These are phyloP conservation scores for Trichosporon faecale DNA, from an alignment of 1,284 basidiomycete genomes.

Conservation along the genomic window DNA sequence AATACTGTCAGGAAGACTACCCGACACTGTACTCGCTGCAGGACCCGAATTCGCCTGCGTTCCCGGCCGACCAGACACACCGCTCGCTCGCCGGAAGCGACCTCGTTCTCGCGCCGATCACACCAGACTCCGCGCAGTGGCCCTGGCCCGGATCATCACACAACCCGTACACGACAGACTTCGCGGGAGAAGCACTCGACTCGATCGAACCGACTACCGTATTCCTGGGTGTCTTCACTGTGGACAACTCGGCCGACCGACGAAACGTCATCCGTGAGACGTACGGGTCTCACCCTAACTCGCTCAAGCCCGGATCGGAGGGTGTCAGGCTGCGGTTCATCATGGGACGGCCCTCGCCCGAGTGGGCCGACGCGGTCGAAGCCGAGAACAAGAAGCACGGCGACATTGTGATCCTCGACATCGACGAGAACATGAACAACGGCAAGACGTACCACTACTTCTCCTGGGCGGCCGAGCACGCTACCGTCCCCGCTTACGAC, in stretches of 20 bases:
- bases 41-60: slow-evolving; percentile 18
- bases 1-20: slow-evolving; percentile 71
- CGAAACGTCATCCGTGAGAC: slow-evolving; percentile 85
- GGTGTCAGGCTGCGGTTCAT: slow-evolving; percentile 88
- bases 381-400: slow-evolving; percentile 85
- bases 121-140: slow-evolving; percentile 48
- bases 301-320: slow-evolving; percentile 72
- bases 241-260: slow-evolving; percentile 79
- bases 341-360: slow-evolving; percentile 75
- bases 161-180: slow-evolving; percentile 30
- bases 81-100: slow-evolving; percentile 13
- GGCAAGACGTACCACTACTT: slow-evolving; percentile 56
- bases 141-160: slow-evolving; percentile 31
- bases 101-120: slow-evolving; percentile 32
- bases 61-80: background rate
- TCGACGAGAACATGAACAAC: slow-evolving; percentile 56
- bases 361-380: slow-evolving; percentile 73
- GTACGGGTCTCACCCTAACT: slow-evolving; percentile 78
- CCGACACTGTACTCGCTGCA: slow-evolving; percentile 47
- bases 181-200: slow-evolving; percentile 44
- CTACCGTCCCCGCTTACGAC: slow-evolving; percentile 69
- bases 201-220: slow-evolving; percentile 86
- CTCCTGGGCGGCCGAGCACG: slow-evolving; percentile 71
- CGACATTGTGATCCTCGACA: slow-evolving; percentile 56
- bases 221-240: slow-evolving; percentile 86